Percentiles rank a stretch among this genome's conserved stretches.
phyloP scores from a whole-genome alignment of 2,329 filamentous ascomycete genomes.

The Nemania serpens region DNA sequence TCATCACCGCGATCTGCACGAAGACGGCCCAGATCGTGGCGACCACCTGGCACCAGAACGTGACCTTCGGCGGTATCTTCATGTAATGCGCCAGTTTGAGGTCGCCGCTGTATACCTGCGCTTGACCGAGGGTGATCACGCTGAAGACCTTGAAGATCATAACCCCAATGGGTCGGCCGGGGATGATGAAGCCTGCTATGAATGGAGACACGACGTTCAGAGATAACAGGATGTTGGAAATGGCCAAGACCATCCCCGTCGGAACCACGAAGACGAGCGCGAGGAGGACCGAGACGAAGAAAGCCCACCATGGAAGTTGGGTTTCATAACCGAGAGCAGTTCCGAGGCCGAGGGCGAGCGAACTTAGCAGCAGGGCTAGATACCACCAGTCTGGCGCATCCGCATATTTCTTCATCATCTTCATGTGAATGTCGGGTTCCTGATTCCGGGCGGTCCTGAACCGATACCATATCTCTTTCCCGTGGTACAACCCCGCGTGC shows the following conservation, averaged over 20 bases:
- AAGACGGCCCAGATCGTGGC: constrained; percentile 54
- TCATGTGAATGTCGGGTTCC: constrained; percentile 55
- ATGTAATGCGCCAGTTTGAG: constrained; percentile 47
- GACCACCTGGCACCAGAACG: constrained; percentile 56
- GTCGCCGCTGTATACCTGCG: constrained; percentile 42
- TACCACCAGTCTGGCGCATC: constrained; percentile 63
- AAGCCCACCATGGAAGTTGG: constrained; percentile 58
- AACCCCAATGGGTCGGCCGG: constrained; percentile 58
- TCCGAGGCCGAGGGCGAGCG: constrained; percentile 54
- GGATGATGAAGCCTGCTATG: constrained; percentile 63
- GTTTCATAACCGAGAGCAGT: constrained; percentile 53
- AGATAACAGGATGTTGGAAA: constrained; percentile 56
- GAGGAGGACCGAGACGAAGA: constrained; percentile 54
- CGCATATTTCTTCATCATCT: constrained; percentile 58
- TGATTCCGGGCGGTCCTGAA: constrained; percentile 53
- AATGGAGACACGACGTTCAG: constrained; percentile 60
- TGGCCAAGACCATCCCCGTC: constrained; percentile 52
- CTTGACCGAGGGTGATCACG: constrained; percentile 45
- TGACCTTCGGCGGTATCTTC: constrained; percentile 51
- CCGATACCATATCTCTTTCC: constrained; percentile 50
- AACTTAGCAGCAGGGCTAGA: constrained; percentile 46
- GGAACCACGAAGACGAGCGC: constrained; percentile 52
- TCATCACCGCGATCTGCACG: constrained; percentile 54
- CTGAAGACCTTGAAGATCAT: constrained; percentile 62
- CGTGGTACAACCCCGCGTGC: constrained; percentile 46